Percentiles rank a stretch among this genome's conserved stretches.
Evolutionary conservation across 2,329 filamentous ascomycete species (phyloP).

Genomic region (Ophiocordyceps unilateralis): DNA sequence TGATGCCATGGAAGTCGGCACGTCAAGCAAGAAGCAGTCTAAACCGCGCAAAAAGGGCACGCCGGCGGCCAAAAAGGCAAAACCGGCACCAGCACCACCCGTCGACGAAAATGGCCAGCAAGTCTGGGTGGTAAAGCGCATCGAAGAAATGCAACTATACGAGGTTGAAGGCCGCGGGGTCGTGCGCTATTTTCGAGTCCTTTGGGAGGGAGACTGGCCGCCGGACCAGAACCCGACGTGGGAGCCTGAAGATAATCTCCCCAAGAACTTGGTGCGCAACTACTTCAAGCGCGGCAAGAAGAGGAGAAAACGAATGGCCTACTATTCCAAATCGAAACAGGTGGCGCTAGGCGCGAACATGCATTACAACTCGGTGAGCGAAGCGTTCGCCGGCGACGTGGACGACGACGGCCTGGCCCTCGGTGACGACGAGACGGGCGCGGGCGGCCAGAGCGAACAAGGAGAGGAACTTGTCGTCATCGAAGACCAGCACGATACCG

Average conservation of each 20-base stretch:
- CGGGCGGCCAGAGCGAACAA: no score
- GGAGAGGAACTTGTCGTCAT: neutral
- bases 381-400: constrained; percentile 10
- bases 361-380: constrained; percentile 12
- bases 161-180: constrained; percentile 17
- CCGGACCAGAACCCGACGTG: constrained; percentile 37
- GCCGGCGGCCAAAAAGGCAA: neutral
- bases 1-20: constrained; percentile 1
- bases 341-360: neutral
- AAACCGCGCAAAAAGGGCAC: neutral
- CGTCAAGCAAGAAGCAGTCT: neutral
- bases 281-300: constrained; percentile 18
- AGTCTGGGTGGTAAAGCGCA: constrained; percentile 24
- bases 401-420: constrained; percentile 1
- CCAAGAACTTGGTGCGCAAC: constrained; percentile 19
- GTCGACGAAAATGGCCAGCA: constrained; percentile 7
- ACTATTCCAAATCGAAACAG: neutral
- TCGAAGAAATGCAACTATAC: constrained; percentile 23
- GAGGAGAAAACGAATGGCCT: constrained; percentile 5
- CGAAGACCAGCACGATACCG: neutral
- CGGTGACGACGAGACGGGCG: neutral
- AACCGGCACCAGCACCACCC: neutral
- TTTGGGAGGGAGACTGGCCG: constrained; percentile 41
- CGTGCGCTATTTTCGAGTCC: constrained; percentile 31
- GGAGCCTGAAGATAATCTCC: constrained; percentile 37